Percentiles rank a stretch among this genome's conserved stretches.
Evolutionary conservation across 768 basidiomycete species (phyloP).

Genomic region (Boletus coccyginus): DNA sequence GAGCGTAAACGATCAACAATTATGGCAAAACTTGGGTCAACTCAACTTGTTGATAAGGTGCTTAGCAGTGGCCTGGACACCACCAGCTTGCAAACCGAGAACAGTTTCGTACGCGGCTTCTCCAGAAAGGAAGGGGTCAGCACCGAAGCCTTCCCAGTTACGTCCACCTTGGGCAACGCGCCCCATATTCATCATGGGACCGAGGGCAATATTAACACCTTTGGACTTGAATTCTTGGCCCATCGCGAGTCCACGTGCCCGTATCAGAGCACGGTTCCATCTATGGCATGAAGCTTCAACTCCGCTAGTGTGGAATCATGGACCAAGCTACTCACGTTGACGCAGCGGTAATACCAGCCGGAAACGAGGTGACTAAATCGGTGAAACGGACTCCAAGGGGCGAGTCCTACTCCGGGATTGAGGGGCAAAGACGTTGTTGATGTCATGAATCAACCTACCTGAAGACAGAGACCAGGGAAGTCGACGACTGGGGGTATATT

Average conservation of each 20-base stretch:
- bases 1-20: not conserved
- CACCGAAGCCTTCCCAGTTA: slow-evolving; percentile 96
- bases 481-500: slow-evolving; percentile 54
- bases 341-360: slow-evolving; percentile 80
- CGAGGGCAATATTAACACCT: slow-evolving; percentile 78
- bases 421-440: not conserved
- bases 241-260: slow-evolving; percentile 73
- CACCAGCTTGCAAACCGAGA: slow-evolving; percentile 74
- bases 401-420: slow-evolving; percentile 46
- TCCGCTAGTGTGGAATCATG: not conserved
- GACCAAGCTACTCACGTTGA: slow-evolving; percentile 54
- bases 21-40: not conserved
- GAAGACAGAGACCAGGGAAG: slow-evolving; percentile 72
- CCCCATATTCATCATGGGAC: slow-evolving; percentile 87
- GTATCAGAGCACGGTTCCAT: slow-evolving; percentile 77
- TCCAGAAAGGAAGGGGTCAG: slow-evolving; percentile 83
- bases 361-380: slow-evolving; percentile 76
- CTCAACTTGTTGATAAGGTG: slow-evolving; percentile 73
- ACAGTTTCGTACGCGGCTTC: slow-evolving; percentile 77
- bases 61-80: slow-evolving; percentile 87
- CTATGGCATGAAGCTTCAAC: slow-evolving; percentile 29
- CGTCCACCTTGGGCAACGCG: slow-evolving; percentile 76
- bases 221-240: slow-evolving; percentile 81
- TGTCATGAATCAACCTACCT: slow-evolving; percentile 37
- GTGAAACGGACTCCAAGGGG: slow-evolving; percentile 77